phyloP scores from a whole-genome alignment of 768 basidiomycete species.

The Tricholoma matsutake region DNA sequence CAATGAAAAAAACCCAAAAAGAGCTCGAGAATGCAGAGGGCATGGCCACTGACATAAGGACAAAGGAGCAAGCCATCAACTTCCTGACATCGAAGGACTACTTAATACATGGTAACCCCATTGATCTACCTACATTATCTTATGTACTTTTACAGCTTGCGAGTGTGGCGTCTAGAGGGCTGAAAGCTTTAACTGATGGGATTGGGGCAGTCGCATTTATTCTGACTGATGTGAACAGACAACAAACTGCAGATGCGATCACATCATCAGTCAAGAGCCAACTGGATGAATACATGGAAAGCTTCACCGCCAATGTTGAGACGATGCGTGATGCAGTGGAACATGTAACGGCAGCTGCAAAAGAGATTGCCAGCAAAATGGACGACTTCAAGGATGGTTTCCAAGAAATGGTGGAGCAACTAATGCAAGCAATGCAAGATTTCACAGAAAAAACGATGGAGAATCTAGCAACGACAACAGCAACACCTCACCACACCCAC shows the following conservation, averaged over 20 bases:
- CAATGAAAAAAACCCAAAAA: neutral
- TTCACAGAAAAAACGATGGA: no score
- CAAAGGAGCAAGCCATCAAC: neutral
- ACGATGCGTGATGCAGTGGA: no score
- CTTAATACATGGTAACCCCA: neutral
- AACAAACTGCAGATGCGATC: neutral
- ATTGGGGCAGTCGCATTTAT: no score
- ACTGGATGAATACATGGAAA: neutral
- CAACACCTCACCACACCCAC: no score
- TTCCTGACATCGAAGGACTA: neutral
- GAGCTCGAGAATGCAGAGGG: neutral
- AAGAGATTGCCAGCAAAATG: no score
- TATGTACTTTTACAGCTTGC: no score
- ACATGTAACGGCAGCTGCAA: no score
- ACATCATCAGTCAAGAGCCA: neutral
- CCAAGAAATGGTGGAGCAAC: no score
- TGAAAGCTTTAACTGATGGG: neutral
- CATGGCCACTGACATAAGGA: neutral
- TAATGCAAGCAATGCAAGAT: no score
- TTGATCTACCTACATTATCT: neutral
- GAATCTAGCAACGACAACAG: no score
- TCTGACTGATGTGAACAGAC: no score
- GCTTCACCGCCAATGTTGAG: neutral
- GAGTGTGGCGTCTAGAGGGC: neutral
- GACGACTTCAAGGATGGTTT: no score